Percentiles rank a stretch among this genome's conserved stretches.
These are phyloP conservation scores for Blastocystis sp. DNA, from an alignment of 352 stramenopile species.

Conservation along the genomic window DNA sequence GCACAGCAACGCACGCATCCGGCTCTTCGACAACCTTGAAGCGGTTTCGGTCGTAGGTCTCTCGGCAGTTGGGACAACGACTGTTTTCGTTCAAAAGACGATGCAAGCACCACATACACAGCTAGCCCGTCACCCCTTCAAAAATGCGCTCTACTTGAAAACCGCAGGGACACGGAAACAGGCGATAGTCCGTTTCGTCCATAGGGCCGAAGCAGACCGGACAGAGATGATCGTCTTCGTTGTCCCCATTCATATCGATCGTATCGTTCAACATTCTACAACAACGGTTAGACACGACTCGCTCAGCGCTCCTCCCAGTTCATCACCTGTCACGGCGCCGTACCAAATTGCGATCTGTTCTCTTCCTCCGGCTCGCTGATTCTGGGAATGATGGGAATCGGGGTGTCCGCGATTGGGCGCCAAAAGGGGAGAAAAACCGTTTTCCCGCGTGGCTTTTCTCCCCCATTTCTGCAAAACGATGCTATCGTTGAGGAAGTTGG, in stretches of 20 bases:
- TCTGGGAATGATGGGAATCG: not conserved
- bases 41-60: conserved; percentile 84
- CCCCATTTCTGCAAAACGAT: conserved; percentile 34
- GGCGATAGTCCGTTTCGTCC: conserved; percentile 88
- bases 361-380: not conserved
- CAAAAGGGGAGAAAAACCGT: conserved; percentile 8
- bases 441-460: conserved; percentile 7
- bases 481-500: conserved; percentile 37
- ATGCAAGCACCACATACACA: conserved; percentile 98
- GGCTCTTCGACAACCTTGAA: conserved; percentile 32
- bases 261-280: not conserved
- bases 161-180: conserved; percentile 95
- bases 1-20: not conserved
- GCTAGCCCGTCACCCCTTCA: not conserved
- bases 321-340: not conserved
- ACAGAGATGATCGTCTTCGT: conserved; percentile 85
- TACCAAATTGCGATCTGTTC: not conserved
- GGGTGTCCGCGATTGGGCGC: not conserved
- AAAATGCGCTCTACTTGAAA: conserved; percentile 83
- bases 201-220: conserved; percentile 96
- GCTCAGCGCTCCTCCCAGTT: not conserved
- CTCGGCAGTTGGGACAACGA: conserved; percentile 93
- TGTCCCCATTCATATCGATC: not conserved
- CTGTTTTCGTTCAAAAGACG: conserved; percentile 98
- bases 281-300: not conserved